Evolutionary conservation across 768 basidiomycete genomes (phyloP).

Genomic region (Rhodotorula taiwanensis): DNA sequence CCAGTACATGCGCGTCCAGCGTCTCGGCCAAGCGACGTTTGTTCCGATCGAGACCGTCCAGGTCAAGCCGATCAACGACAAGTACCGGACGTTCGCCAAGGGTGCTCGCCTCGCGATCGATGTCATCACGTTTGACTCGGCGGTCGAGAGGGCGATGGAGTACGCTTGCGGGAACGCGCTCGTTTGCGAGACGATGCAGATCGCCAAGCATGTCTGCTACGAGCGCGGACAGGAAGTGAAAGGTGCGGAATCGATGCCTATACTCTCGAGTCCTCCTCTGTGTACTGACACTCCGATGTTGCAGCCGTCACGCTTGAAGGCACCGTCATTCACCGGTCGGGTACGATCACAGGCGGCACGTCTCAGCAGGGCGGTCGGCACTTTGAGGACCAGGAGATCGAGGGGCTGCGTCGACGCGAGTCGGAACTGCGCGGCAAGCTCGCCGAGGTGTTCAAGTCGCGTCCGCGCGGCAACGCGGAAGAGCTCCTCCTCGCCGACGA

Average conservation of each 20-base stretch:
- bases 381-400: constrained; percentile 90
- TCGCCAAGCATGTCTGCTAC: constrained; percentile 82
- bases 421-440: constrained; percentile 68
- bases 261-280: too few relatives aligned
- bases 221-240: constrained; percentile 95
- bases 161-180: constrained; percentile 92
- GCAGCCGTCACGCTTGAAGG: constrained; percentile 88
- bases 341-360: constrained; percentile 91
- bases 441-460: constrained; percentile 73
- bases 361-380: constrained; percentile 42
- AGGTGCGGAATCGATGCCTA: constrained; percentile 53
- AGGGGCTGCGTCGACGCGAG: constrained; percentile 59
- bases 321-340: constrained; percentile 94
- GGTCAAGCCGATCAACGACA: constrained; percentile 86
- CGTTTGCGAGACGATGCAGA: constrained; percentile 91
- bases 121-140: constrained; percentile 71
- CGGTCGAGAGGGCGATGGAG: constrained; percentile 87
- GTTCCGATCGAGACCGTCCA: constrained; percentile 97
- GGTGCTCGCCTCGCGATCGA: constrained; percentile 80
- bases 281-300: neutral
- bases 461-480: constrained; percentile 74
- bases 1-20: constrained; percentile 89
- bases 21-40: constrained; percentile 92
- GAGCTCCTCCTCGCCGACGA: constrained; percentile 68
- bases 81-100: constrained; percentile 83